Evolutionary conservation across 2,329 filamentous ascomycete genomes (phyloP).

Genomic region (Talaromyces sp.): DNA sequence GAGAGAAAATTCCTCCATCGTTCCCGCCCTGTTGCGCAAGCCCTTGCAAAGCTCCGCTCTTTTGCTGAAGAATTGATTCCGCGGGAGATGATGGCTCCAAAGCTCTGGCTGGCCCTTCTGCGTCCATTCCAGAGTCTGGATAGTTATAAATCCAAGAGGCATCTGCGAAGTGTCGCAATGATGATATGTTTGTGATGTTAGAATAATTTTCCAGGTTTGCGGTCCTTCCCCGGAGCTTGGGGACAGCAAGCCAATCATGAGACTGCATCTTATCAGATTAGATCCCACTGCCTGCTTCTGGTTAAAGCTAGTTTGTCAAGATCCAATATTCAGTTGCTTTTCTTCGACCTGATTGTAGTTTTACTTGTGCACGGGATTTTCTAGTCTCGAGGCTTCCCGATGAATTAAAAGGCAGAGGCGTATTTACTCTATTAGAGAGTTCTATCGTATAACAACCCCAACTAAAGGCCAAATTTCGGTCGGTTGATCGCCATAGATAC

Average conservation of each 20-base stretch:
- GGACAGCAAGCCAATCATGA: background rate
- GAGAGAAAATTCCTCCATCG: constrained; percentile 39
- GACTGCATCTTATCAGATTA: constrained; percentile 10
- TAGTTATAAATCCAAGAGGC: background rate
- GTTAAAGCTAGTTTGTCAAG: background rate
- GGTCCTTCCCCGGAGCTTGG: constrained; percentile 1
- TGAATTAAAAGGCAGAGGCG: background rate
- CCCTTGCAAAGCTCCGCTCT: constrained; percentile 29
- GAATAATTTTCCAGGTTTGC: background rate
- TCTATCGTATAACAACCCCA: background rate
- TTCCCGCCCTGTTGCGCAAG: constrained; percentile 32
- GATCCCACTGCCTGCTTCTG: background rate
- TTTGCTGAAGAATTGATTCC: constrained; percentile 37
- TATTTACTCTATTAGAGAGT: background rate
- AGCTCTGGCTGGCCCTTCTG: constrained; percentile 31
- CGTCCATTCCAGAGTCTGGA: constrained; percentile 34
- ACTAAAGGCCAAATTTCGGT: background rate
- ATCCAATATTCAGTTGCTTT: background rate
- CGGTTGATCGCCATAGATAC: background rate
- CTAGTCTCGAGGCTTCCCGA: background rate
- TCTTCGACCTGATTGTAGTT: background rate
- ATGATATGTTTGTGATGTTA: background rate
- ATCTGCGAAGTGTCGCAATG: background rate
- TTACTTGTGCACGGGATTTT: background rate
- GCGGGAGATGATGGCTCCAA: constrained; percentile 30